Evolutionary conservation across 225 moss, liverwort and hornwort species (phyloP).

Genomic region (Polytrichum commune): DNA sequence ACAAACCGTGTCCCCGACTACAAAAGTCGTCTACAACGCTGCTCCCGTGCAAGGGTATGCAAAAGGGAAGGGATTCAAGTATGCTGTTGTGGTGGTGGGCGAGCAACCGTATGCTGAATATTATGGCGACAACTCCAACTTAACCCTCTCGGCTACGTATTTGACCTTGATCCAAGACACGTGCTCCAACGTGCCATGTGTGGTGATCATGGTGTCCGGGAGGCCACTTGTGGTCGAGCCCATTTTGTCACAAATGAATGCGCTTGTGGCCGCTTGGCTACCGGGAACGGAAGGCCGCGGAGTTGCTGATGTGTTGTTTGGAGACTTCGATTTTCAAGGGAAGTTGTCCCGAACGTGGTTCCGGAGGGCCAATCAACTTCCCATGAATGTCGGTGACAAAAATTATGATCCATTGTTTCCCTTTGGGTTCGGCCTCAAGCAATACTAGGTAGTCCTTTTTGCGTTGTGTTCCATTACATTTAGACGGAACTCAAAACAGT

Average conservation of each 20-base stretch:
- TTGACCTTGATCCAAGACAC: slow-evolving; percentile 51
- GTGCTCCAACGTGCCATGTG: slow-evolving; percentile 44
- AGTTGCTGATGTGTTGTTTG: slow-evolving; percentile 62
- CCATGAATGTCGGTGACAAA: slow-evolving; percentile 71
- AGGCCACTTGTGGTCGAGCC: slow-evolving; percentile 62
- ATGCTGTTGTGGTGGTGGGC: slow-evolving; percentile 65
- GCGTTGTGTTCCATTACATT: no score
- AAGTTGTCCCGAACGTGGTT: slow-evolving; percentile 66
- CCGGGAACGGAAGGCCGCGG: slow-evolving; percentile 60
- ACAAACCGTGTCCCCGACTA: slow-evolving; percentile 24
- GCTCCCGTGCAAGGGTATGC: slow-evolving; percentile 37
- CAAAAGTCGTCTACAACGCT: slow-evolving; percentile 37
- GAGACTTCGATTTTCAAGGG: slow-evolving; percentile 57
- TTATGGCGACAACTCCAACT: slow-evolving; percentile 65
- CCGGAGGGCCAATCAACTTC: slow-evolving; percentile 53
- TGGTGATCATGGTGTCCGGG: slow-evolving; percentile 61
- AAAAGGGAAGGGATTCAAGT: slow-evolving; percentile 28
- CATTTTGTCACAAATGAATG: slow-evolving; percentile 40
- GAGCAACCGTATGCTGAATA: slow-evolving; percentile 65
- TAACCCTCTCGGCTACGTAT: slow-evolving; percentile 48
- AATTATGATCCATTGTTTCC: slow-evolving; percentile 76
- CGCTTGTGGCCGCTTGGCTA: slow-evolving; percentile 73
- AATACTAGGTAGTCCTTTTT: no score
- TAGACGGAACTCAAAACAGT: no score
- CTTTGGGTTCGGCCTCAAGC: slow-evolving; percentile 64